These are phyloP conservation scores for Rostrohypoxylon terebratum DNA, from an alignment of 495 filamentous ascomycete genomes.

Conservation along the genomic window DNA sequence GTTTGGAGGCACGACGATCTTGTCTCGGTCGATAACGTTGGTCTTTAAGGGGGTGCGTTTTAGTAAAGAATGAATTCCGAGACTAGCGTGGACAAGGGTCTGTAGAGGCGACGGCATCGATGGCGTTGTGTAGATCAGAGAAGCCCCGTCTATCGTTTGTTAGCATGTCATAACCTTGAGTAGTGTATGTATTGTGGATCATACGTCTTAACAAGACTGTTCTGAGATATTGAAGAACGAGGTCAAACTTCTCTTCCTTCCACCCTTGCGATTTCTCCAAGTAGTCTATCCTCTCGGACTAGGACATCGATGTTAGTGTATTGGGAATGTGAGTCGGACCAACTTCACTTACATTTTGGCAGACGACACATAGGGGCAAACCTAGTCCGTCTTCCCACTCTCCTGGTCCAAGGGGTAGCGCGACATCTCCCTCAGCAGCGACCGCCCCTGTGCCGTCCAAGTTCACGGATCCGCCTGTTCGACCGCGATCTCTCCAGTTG, in stretches of 20 bases:
- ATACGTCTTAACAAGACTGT: conserved; percentile 88
- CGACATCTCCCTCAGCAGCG: conserved; percentile 68
- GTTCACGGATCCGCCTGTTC: conserved; percentile 62
- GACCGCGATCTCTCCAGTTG: conserved; percentile 68
- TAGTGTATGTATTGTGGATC: conserved; percentile 44
- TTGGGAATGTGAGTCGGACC: no score
- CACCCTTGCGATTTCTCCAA: conserved; percentile 88
- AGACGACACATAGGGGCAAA: conserved; percentile 90
- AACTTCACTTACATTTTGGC: conserved; percentile 78
- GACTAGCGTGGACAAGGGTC: conserved; percentile 83
- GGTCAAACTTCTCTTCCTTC: conserved; percentile 95
- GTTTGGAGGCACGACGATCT: conserved; percentile 91
- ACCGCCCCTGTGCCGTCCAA: conserved; percentile 60
- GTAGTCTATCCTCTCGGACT: conserved; percentile 91
- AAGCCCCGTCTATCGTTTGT: conserved; percentile 77
- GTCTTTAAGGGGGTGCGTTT: conserved; percentile 87
- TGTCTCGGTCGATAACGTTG: conserved; percentile 96
- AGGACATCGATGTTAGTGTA: conserved; percentile 45
- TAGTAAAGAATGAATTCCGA: conserved; percentile 90
- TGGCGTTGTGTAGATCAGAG: conserved; percentile 88
- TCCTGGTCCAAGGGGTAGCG: conserved; percentile 84
- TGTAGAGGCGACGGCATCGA: conserved; percentile 82
- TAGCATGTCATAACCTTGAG: conserved; percentile 16
- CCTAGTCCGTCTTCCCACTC: conserved; percentile 96
- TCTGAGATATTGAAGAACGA: conserved; percentile 86